Conservation (phyloP, 805 yeast species). For the Blastobotrys peoriensis region DNA sequence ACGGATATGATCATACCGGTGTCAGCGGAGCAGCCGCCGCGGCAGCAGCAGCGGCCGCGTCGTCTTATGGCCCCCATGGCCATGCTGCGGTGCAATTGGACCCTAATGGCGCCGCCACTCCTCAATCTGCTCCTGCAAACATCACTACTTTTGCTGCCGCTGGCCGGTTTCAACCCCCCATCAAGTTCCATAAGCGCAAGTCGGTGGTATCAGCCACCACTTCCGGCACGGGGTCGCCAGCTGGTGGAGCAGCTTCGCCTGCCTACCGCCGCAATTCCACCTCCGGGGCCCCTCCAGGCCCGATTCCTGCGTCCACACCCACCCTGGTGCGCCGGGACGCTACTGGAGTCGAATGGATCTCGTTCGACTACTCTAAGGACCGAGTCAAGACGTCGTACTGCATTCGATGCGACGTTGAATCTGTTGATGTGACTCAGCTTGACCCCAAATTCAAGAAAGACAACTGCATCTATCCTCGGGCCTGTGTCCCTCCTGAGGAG, state of each 20-base stretch:
- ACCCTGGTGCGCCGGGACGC: slow-evolving; percentile 22
- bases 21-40: too few relatives aligned
- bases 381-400: slow-evolving; percentile 26
- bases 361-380: slow-evolving; percentile 31
- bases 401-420: slow-evolving; percentile 32
- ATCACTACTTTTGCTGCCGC: slow-evolving; percentile 2
- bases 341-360: slow-evolving; percentile 27
- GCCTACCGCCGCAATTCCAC: neutral
- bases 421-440: slow-evolving; percentile 22
- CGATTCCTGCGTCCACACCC: slow-evolving; percentile 26
- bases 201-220: neutral
- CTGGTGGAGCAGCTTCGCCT: neutral
- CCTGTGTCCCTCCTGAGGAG: slow-evolving; percentile 37
- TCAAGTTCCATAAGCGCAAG: neutral
- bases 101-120: neutral
- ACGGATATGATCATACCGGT: neutral
- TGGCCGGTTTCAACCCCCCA: neutral
- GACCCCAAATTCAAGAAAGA: slow-evolving; percentile 31
- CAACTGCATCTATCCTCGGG: slow-evolving; percentile 47
- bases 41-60: too few relatives aligned
- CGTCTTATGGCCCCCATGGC: neutral
- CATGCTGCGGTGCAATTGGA: neutral
- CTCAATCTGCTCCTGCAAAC: slow-evolving; percentile 1
- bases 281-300: slow-evolving; percentile 22
- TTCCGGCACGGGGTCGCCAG: neutral